Evolutionary conservation across 352 stramenopile species (phyloP).

Genomic region (Saprolegnia parasitica): DNA sequence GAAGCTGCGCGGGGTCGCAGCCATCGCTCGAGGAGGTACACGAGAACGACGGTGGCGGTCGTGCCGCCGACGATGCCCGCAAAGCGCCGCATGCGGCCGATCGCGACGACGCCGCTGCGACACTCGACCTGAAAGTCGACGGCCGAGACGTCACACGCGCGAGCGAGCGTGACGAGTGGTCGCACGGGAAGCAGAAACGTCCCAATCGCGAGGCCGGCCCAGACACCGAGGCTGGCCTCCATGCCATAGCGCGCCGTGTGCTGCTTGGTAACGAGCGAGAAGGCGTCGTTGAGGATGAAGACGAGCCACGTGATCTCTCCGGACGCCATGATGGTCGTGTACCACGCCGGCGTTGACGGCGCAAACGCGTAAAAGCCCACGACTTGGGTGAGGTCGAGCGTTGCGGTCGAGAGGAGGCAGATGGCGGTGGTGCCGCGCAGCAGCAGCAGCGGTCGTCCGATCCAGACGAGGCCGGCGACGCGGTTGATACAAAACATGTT

Average conservation of each 20-base stretch:
- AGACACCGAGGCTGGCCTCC: conserved; percentile 1
- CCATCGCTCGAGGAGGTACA: not conserved
- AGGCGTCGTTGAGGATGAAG: conserved; percentile 22
- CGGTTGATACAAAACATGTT: conserved; percentile 16
- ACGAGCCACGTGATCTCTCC: conserved; percentile 23
- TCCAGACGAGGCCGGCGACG: conserved; percentile 26
- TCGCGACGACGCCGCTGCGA: conserved; percentile 11
- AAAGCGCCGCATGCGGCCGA: conserved; percentile 22
- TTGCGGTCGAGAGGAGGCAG: conserved; percentile 15
- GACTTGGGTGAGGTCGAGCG: conserved; percentile 8
- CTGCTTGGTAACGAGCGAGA: conserved; percentile 19
- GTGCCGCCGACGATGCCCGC: not conserved
- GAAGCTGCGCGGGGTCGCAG: not conserved
- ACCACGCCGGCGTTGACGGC: conserved; percentile 3
- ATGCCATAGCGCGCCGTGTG: conserved; percentile 14
- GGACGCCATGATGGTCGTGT: conserved; percentile 17
- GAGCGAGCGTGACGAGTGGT: conserved; percentile 5
- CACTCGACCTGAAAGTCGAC: conserved; percentile 27
- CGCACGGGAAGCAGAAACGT: not conserved
- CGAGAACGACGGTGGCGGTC: not conserved
- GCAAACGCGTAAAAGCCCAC: conserved; percentile 2
- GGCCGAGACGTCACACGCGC: conserved; percentile 1
- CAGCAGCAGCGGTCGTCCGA: conserved; percentile 24
- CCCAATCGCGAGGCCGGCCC: conserved; percentile 4
- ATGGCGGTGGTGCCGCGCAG: conserved; percentile 15